Base-by-base conservation (phyloP, 2,329 filamentous ascomycete species). In the Aspergillus persii region DNA sequence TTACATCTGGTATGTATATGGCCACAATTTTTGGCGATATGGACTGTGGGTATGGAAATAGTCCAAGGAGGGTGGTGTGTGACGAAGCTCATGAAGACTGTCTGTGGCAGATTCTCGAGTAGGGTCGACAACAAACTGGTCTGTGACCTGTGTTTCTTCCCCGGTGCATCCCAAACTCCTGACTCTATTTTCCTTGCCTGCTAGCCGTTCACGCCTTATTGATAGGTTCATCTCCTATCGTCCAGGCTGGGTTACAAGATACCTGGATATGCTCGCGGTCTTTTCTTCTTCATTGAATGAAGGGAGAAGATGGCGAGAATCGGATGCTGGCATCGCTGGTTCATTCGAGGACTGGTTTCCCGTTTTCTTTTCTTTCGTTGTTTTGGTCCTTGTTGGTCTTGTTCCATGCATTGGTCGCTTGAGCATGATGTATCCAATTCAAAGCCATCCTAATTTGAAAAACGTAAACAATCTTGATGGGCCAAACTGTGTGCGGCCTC, bases 151-250 rank as follows among this genome's bases (percentile, higher is more conserved):
- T 62, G 47, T 50, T 44, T 59, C 53, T 36, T 52, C 56, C 46
- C 52, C 47, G 36, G 5, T 12, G 26, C 48, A 26, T 15, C 36
- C 4, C 36, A 5, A n/a, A 15, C 36, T 27, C 30, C 18, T 54
- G 29, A 36, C 33, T 47, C 27, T 8, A 29, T 47, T 50, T 30
- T 50, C 29, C 26, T 23, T 44, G 2, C 30, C 26, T 50, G 52
- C 23, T n/a, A 31, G n/a, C 36, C 15, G 36, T 41, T 27, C 57
- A 55, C 59, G 53, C 50, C 55, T 59, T 59, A 60, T 66, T 64
- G 56, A 63, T 83, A 82, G 81, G 80, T 59, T 81, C 81, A 83
- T 83, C 80, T 74, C 78, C 81, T 83, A 83, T 78, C 70, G 76
- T 80, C 77, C 76, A 75, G 76, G 79, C 79, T 80, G 76, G 78